Evolutionary conservation across 768 basidiomycete genomes (phyloP).

Genomic region (Xanthoconium purpureum): DNA sequence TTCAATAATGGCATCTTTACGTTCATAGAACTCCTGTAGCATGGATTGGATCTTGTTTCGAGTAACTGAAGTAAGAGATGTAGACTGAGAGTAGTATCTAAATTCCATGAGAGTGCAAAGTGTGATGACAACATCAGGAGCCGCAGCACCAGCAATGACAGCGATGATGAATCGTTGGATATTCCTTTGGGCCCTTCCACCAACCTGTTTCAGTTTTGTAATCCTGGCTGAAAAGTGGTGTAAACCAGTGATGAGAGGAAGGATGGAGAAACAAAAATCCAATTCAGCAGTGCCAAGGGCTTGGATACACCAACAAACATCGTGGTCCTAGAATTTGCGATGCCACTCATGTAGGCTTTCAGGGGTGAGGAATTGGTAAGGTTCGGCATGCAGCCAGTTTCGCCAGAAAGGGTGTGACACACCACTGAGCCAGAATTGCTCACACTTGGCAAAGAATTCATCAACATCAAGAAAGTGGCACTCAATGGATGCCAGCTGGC

Average conservation of each 20-base stretch:
- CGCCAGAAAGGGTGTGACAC: background rate
- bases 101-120: conserved; percentile 39
- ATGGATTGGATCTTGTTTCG: conserved; percentile 21
- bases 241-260: conserved; percentile 19
- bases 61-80: background rate
- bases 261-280: no score
- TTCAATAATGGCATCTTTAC: conserved; percentile 35
- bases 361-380: background rate
- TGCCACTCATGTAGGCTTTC: background rate
- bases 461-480: background rate
- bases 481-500: background rate
- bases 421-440: background rate
- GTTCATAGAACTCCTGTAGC: conserved; percentile 32
- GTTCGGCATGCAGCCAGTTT: background rate
- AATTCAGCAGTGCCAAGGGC: background rate
- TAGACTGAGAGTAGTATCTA: conserved; percentile 33
- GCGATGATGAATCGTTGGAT: conserved; percentile 36
- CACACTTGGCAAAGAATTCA: background rate
- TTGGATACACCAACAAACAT: background rate
- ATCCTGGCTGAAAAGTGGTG: conserved; percentile 39
- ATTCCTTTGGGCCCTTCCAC: conserved; percentile 37
- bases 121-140: conserved; percentile 28
- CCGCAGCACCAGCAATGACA: conserved; percentile 34
- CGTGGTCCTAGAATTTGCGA: background rate
- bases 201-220: conserved; percentile 40